phyloP scores from a whole-genome alignment of 108 stramenopile species.

The Skeletonema grethae region DNA sequence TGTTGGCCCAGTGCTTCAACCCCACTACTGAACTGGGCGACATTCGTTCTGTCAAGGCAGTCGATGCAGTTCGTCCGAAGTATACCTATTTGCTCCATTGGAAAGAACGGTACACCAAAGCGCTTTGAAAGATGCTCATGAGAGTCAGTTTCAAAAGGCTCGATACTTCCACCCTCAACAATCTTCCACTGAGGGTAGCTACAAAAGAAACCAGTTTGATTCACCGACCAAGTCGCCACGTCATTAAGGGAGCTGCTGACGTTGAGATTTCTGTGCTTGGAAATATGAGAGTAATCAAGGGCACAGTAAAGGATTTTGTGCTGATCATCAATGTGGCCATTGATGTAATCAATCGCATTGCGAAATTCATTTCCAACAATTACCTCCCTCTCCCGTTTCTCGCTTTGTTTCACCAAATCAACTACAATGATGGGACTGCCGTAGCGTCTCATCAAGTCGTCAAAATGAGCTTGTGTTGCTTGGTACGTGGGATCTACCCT shows the following conservation, averaged over 20 bases:
- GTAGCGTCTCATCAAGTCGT: conserved; percentile 92
- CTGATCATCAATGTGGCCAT: conserved; percentile 85
- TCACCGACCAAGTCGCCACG: conserved; percentile 92
- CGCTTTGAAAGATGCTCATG: conserved; percentile 48
- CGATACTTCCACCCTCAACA: conserved; percentile 63
- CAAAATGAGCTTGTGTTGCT: conserved; percentile 94
- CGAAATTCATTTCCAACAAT: conserved; percentile 94
- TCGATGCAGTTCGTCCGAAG: conserved; percentile 99
- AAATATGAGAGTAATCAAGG: conserved; percentile 90
- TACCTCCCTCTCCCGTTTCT: conserved; percentile 92
- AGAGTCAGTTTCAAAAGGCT: conserved; percentile 69
- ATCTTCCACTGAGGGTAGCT: conserved; percentile 87
- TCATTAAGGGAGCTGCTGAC: conserved; percentile 89
- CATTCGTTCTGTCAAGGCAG: conserved; percentile 97
- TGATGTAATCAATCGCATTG: conserved; percentile 93
- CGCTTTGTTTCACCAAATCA: conserved; percentile 95
- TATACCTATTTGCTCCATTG: conserved; percentile 95
- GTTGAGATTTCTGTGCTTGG: conserved; percentile 88
- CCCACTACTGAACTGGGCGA: conserved; percentile 96
- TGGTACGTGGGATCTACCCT: conserved; percentile 93
- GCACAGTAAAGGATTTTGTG: conserved; percentile 89
- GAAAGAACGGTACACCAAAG: conserved; percentile 84
- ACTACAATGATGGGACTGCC: conserved; percentile 91
- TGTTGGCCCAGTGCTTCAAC: conserved; percentile 92
- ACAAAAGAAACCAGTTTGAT: conserved; percentile 96